Percentiles rank a stretch among this genome's conserved stretches.
Evolutionary conservation across 129 eudicot genomes (phyloP).

Genomic region (Heracleum sosnowskyi): DNA sequence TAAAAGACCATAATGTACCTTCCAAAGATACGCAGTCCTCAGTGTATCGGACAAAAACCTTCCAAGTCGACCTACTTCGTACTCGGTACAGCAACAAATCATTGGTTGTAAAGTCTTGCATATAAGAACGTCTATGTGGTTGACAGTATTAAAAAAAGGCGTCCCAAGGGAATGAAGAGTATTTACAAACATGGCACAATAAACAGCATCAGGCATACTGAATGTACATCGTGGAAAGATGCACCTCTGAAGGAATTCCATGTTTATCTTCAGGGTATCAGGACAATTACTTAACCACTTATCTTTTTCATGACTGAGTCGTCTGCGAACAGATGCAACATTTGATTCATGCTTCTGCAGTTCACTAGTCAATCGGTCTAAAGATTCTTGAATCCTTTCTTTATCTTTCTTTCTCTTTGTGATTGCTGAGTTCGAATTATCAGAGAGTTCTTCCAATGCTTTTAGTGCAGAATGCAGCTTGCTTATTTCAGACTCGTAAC

Average conservation of each 20-base stretch:
- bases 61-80: constrained; percentile 96
- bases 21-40: constrained; percentile 91
- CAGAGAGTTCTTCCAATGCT: constrained; percentile 91
- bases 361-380: constrained; percentile 70
- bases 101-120: constrained; percentile 97
- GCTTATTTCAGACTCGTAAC: constrained; percentile 81
- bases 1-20: constrained; percentile 39
- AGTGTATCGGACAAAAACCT: constrained; percentile 86
- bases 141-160: constrained; percentile 93
- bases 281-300: constrained; percentile 95
- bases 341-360: constrained; percentile 87
- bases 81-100: constrained; percentile 99
- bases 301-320: constrained; percentile 83
- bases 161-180: constrained; percentile 96
- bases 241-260: constrained; percentile 98
- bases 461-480: constrained; percentile 85
- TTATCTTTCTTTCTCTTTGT: constrained; percentile 94
- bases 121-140: constrained; percentile 92
- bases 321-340: constrained; percentile 85
- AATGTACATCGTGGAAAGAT: constrained; percentile 95
- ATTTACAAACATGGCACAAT: constrained; percentile 93
- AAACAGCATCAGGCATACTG: constrained; percentile 98
- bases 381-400: constrained; percentile 89
- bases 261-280: constrained; percentile 91
- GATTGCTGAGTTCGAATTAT: constrained; percentile 93